A percentile compares a stretch with the other conserved stretches of the same genome.
Conservation (phyloP, 1,139 yeast species). For the Candida sp. region DNA sequence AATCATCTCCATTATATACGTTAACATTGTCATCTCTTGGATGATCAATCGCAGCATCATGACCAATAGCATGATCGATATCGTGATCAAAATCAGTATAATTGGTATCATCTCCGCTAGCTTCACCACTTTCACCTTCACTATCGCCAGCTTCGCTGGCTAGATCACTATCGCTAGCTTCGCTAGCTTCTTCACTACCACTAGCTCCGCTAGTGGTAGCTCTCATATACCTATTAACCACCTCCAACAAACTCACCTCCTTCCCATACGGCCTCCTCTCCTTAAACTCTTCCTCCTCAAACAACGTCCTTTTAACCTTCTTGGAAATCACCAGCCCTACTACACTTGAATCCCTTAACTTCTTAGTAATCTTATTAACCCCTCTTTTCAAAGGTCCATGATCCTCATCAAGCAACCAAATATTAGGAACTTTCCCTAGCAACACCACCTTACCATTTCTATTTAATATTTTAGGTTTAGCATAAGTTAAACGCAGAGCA, state of each 20-base stretch:
- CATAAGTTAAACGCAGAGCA: conserved; percentile 58
- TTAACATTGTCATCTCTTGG: no score
- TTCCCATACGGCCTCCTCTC: neutral
- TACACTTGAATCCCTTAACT: conserved; percentile 8
- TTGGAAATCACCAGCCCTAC: neutral
- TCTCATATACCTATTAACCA: neutral
- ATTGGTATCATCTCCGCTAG: no score
- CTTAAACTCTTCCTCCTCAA: neutral
- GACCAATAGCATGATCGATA: no score
- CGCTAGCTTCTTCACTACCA: neutral
- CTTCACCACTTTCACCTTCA: neutral
- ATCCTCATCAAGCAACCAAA: conserved; percentile 48
- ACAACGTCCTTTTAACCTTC: neutral
- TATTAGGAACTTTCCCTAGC: conserved; percentile 63
- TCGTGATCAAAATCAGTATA: no score
- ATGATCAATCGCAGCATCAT: no score
- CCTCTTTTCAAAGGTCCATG: conserved; percentile 13
- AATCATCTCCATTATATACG: no score
- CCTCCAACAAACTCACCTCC: neutral
- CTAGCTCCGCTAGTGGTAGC: neutral
- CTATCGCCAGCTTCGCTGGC: neutral
- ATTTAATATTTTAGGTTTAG: conserved; percentile 48
- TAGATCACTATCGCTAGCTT: neutral
- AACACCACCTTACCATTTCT: conserved; percentile 48
- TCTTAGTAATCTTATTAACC: conserved; percentile 11